These are phyloP conservation scores for Colletotrichum sp. DNA, from an alignment of 2,329 filamentous ascomycete genomes.

Conservation along the genomic window DNA sequence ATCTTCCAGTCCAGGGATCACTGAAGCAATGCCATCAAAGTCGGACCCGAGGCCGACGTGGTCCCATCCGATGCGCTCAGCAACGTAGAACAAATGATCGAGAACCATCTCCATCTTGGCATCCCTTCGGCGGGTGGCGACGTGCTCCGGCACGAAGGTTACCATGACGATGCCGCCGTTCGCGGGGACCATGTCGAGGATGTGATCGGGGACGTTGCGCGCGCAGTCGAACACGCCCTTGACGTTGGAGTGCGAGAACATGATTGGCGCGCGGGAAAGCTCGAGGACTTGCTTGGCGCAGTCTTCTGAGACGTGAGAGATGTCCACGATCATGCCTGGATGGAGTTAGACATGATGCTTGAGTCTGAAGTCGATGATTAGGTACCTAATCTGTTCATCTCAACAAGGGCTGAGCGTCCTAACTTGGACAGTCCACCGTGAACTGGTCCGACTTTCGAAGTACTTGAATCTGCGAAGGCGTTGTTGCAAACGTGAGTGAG, in stretches of 20 bases:
- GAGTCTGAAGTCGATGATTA: not conserved
- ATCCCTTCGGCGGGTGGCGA: conserved; percentile 23
- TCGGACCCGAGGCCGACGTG: conserved; percentile 43
- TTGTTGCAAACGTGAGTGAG: conserved; percentile 34
- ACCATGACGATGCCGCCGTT: conserved; percentile 47
- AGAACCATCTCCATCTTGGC: conserved; percentile 35
- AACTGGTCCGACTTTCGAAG: conserved; percentile 26
- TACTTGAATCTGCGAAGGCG: conserved; percentile 29
- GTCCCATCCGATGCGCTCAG: conserved; percentile 35
- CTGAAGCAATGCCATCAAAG: conserved; percentile 36
- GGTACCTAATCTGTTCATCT: conserved; percentile 39
- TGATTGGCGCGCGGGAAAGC: conserved; percentile 30
- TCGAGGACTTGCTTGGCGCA: conserved; percentile 27
- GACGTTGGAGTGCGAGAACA: conserved; percentile 37
- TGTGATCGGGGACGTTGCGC: conserved; percentile 45
- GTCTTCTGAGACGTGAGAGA: conserved; percentile 34
- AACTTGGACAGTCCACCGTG: conserved; percentile 30
- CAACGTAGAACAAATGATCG: conserved; percentile 35
- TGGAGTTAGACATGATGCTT: not conserved
- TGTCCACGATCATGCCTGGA: conserved; percentile 30
- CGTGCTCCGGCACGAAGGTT: conserved; percentile 35
- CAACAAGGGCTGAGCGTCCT: conserved; percentile 30
- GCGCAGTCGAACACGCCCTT: conserved; percentile 25
- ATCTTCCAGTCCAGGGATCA: conserved; percentile 30
- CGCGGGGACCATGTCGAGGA: conserved; percentile 35